Conservation (phyloP, 2,329 filamentous ascomycete species). For the Alternaria dauci region DNA sequence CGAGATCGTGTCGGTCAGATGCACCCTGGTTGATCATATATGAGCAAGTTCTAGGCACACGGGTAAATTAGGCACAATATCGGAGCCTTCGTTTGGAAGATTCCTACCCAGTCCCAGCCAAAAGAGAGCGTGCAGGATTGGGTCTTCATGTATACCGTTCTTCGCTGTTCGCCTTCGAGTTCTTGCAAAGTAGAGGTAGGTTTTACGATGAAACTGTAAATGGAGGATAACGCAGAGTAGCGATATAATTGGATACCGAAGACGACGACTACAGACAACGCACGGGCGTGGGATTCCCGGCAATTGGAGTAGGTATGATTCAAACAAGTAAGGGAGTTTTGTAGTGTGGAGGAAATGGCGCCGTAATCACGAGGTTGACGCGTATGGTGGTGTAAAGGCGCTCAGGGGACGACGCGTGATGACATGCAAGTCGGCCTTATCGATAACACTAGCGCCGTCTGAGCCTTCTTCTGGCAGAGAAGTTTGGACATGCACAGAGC, state of each 20-base stretch:
- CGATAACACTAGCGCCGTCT: slow-evolving; percentile 13
- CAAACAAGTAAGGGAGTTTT: neutral
- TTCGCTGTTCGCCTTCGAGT: neutral
- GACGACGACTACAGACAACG: neutral
- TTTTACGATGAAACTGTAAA: neutral
- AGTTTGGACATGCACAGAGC: neutral
- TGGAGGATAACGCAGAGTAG: neutral
- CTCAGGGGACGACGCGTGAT: neutral
- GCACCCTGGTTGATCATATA: slow-evolving; percentile 19
- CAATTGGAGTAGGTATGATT: too few relatives aligned
- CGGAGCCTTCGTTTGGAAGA: neutral
- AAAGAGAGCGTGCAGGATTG: neutral
- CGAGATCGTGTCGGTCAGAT: slow-evolving; percentile 27
- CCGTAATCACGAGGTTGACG: neutral
- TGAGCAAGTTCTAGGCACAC: slow-evolving; percentile 33
- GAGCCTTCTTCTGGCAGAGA: neutral
- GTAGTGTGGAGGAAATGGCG: neutral
- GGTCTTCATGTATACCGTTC: neutral
- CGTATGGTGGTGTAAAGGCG: neutral
- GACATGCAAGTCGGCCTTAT: neutral
- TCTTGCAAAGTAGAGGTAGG: neutral
- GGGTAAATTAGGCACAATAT: slow-evolving; percentile 40
- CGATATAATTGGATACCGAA: neutral
- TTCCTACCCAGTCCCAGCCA: slow-evolving; percentile 9
- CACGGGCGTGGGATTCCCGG: neutral